Percentiles rank a stretch among this genome's conserved stretches.
Evolutionary conservation across 345 rosid genomes (phyloP).

Genomic region (Microthlaspi erraticum): DNA sequence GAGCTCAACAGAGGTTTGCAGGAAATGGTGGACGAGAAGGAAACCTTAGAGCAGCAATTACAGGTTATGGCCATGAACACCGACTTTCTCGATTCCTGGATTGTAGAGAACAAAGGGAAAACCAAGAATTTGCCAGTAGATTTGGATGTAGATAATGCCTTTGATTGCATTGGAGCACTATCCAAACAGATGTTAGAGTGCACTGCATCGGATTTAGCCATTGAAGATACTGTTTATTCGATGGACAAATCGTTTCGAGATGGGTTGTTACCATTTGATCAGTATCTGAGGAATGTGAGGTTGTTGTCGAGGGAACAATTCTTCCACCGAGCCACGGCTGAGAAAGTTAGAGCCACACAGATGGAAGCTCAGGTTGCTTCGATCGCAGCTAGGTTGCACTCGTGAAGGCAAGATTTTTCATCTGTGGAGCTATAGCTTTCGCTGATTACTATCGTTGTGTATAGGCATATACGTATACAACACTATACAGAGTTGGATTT

Average conservation of each 20-base stretch:
- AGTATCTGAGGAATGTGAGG: slow-evolving; percentile 87
- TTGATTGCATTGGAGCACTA: slow-evolving; percentile 59
- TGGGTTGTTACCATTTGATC: slow-evolving; percentile 73
- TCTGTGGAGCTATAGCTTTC: neutral
- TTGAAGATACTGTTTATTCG: slow-evolving; percentile 81
- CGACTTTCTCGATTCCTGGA: slow-evolving; percentile 69
- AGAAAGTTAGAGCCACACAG: slow-evolving; percentile 75
- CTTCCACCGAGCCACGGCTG: slow-evolving; percentile 76
- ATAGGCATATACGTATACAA: neutral
- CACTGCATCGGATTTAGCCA: slow-evolving; percentile 75
- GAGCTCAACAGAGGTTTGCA: slow-evolving; percentile 61
- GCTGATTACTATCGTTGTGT: neutral
- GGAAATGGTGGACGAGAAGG: slow-evolving; percentile 78
- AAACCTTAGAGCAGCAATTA: slow-evolving; percentile 77
- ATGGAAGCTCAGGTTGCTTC: slow-evolving; percentile 90
- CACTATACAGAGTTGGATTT: slow-evolving; percentile 5
- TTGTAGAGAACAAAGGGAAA: slow-evolving; percentile 68
- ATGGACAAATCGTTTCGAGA: slow-evolving; percentile 79
- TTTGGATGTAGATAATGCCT: slow-evolving; percentile 61
- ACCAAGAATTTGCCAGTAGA: slow-evolving; percentile 26
- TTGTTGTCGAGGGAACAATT: slow-evolving; percentile 92
- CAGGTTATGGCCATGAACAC: slow-evolving; percentile 82
- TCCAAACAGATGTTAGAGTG: slow-evolving; percentile 88
- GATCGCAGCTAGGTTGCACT: slow-evolving; percentile 71
- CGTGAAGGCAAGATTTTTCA: slow-evolving; percentile 2